These are phyloP conservation scores for Auriculariales sp. DNA, from an alignment of 768 basidiomycete genomes.

Conservation along the genomic window DNA sequence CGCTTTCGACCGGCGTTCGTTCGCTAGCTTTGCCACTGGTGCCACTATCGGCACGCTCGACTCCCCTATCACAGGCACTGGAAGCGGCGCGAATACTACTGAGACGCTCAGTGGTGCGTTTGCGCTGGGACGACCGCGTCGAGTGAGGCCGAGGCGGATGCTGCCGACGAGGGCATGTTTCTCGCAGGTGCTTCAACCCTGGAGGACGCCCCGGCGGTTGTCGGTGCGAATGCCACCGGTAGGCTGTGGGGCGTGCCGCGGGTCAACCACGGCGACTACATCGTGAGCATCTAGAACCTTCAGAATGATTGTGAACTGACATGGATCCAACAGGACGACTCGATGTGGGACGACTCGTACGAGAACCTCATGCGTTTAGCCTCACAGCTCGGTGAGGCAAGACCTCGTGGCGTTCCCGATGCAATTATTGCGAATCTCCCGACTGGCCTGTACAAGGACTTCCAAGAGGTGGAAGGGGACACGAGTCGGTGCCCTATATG, in stretches of 20 bases:
- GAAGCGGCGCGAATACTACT: too few species aligned
- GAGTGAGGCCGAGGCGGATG: too few species aligned
- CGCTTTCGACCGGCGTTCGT: too few species aligned
- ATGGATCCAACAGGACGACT: constrained; percentile 47
- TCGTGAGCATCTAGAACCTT: constrained; percentile 28
- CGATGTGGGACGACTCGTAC: constrained; percentile 58
- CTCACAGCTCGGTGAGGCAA: constrained; percentile 50
- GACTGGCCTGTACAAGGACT: constrained; percentile 49
- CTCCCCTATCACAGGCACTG: too few species aligned
- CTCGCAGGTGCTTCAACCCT: too few species aligned
- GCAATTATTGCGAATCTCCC: constrained; percentile 46
- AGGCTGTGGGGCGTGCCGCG: background rate
- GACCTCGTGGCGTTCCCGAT: constrained; percentile 47
- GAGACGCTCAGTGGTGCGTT: too few species aligned
- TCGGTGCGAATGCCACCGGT: too few species aligned
- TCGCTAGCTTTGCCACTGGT: too few species aligned
- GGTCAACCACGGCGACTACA: constrained; percentile 24
- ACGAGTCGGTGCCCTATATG: constrained; percentile 67
- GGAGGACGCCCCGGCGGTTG: too few species aligned
- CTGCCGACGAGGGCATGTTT: too few species aligned
- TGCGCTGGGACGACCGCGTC: too few species aligned
- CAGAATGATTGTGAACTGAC: constrained; percentile 5
- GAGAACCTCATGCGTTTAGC: constrained; percentile 50
- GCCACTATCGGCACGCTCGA: too few species aligned
- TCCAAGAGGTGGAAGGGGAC: constrained; percentile 51